Percentiles rank a stretch among this genome's conserved stretches.
These are phyloP conservation scores for Colletotrichum tropicale DNA, from an alignment of 2,329 filamentous ascomycete genomes.

Conservation along the genomic window DNA sequence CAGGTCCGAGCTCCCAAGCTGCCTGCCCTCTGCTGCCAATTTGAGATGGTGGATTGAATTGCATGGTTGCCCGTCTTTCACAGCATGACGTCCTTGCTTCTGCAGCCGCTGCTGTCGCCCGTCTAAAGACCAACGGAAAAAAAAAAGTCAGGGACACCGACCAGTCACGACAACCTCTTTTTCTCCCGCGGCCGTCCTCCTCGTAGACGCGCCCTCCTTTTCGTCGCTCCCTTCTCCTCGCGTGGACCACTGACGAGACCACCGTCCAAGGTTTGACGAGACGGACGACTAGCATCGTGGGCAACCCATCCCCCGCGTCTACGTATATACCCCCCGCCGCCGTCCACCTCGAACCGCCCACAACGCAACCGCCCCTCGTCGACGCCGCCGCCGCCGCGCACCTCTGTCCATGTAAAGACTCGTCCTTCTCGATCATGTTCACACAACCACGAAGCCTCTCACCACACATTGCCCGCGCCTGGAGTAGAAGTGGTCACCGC, in stretches of 20 bases:
- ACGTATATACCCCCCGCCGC: background rate
- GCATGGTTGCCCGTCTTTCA: background rate
- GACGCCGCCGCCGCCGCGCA: background rate
- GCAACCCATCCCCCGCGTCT: background rate
- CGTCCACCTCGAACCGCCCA: background rate
- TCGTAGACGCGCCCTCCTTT: background rate
- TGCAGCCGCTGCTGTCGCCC: background rate
- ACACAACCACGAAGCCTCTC: slow-evolving; percentile 36
- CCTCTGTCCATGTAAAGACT: slow-evolving; percentile 30
- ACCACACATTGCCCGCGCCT: slow-evolving; percentile 38
- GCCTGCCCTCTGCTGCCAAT: background rate
- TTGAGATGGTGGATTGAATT: background rate
- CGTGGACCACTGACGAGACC: background rate
- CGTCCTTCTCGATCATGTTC: slow-evolving; percentile 44
- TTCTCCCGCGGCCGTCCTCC: background rate
- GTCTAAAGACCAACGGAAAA: background rate
- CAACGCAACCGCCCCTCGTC: background rate
- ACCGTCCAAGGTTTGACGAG: background rate
- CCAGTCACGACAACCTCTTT: background rate
- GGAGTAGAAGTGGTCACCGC: slow-evolving; percentile 36
- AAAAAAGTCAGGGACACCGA: background rate
- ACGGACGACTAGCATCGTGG: background rate
- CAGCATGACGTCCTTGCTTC: slow-evolving; percentile 8
- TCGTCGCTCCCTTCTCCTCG: background rate
- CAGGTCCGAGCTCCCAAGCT: background rate